Percentiles rank a stretch among this genome's conserved stretches.
Evolutionary conservation across 305 asterid species (phyloP).

Genomic region (Nicotiana rustica): DNA sequence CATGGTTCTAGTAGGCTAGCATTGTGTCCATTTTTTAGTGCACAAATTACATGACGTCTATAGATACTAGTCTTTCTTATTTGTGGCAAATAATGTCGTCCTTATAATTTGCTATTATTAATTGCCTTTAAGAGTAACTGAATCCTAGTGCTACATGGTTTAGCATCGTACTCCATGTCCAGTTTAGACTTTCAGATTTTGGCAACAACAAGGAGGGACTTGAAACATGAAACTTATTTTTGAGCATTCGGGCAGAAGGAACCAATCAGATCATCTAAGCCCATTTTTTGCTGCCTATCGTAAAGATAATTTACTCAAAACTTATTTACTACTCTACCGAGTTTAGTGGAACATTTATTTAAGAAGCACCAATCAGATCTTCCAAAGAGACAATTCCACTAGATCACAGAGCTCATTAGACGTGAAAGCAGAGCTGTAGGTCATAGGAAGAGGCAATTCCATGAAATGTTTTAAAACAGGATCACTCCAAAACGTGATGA

Average conservation of each 20-base stretch:
- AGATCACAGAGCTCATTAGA: not conserved
- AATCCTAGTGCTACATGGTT: constrained; percentile 11
- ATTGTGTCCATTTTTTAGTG: not conserved
- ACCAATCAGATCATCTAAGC: not conserved
- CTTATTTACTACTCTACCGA: not conserved
- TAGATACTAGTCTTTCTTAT: not conserved
- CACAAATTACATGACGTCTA: constrained; percentile 5
- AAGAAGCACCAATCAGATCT: not conserved
- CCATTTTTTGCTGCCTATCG: constrained; percentile 3
- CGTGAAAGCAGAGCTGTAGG: not conserved
- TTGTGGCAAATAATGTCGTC: not conserved
- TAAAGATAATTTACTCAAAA: constrained; percentile 16
- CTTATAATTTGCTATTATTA: not conserved
- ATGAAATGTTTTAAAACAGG: not conserved
- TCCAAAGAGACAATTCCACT: not conserved
- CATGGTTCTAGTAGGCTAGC: not conserved
- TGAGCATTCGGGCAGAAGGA: not conserved
- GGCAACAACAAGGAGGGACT: constrained; percentile 26
- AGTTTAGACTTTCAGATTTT: not conserved
- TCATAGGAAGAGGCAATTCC: not conserved
- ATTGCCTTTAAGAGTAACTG: not conserved
- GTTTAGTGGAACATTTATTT: not conserved
- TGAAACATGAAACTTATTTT: not conserved
- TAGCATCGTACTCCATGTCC: not conserved
- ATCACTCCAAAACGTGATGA: not conserved